Conservation (phyloP, 1,139 yeast species). For the Spencermartinsiella ligniputridi region DNA sequence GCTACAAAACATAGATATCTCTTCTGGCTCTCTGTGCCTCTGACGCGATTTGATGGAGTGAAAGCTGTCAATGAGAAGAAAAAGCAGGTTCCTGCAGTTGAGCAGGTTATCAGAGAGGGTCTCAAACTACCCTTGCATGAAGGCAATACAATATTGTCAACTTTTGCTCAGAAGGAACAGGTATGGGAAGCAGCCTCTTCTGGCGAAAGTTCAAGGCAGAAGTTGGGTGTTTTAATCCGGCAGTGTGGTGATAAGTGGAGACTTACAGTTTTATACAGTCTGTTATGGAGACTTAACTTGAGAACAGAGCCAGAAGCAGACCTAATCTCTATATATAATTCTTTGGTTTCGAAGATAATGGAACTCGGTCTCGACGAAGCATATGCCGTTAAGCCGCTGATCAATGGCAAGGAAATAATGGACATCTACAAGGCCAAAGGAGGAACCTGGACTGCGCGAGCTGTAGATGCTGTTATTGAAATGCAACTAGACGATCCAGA, state of each 20-base stretch:
- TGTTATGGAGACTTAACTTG: constrained; percentile 17
- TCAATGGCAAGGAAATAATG: constrained; percentile 62
- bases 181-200: constrained; percentile 29
- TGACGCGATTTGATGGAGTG: constrained; percentile 42
- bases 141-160: constrained; percentile 46
- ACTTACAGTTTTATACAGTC: constrained; percentile 35
- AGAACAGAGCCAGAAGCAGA: constrained; percentile 5
- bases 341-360: constrained; percentile 19
- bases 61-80: constrained; percentile 40
- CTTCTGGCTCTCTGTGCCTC: constrained; percentile 2
- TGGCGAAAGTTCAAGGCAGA: constrained; percentile 40
- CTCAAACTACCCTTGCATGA: constrained; percentile 60
- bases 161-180: constrained; percentile 32
- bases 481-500: constrained; percentile 77
- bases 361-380: constrained; percentile 27
- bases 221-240: constrained; percentile 57
- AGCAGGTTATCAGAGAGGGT: constrained; percentile 59
- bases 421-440: constrained; percentile 54
- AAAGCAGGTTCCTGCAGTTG: constrained; percentile 36
- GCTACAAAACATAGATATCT: not conserved
- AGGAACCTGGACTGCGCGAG: constrained; percentile 76
- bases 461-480: constrained; percentile 50
- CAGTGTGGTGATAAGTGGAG: constrained; percentile 51
- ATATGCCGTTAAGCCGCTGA: constrained; percentile 33
- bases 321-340: constrained; percentile 9